Evolutionary conservation across 805 yeast genomes (phyloP).

Genomic region (Spathaspora passalidarum): DNA sequence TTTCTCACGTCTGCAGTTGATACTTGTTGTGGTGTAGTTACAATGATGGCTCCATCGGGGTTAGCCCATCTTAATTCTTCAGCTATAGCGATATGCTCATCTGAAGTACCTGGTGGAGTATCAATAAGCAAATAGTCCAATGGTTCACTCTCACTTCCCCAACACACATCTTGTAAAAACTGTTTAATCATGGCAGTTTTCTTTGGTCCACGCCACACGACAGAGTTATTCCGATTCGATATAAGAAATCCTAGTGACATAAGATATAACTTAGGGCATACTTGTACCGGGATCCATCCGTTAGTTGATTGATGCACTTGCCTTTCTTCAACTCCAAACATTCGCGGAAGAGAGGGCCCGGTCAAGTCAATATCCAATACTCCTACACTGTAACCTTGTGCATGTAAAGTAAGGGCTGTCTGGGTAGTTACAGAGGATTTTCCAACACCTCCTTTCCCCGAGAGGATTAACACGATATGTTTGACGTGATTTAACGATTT

Average conservation of each 20-base stretch:
- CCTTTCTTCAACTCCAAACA: slow-evolving; percentile 84
- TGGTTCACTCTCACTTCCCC: slow-evolving; percentile 60
- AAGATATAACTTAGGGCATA: slow-evolving; percentile 45
- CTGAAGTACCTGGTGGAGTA: slow-evolving; percentile 99
- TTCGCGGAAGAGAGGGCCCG: slow-evolving; percentile 94
- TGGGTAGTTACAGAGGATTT: slow-evolving; percentile 96
- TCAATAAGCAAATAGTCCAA: slow-evolving; percentile 82
- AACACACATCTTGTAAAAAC: slow-evolving; percentile 82
- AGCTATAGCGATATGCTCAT: slow-evolving; percentile 95
- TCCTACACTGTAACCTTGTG: slow-evolving; percentile 79
- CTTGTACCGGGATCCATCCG: slow-evolving; percentile 90
- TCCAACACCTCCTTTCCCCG: slow-evolving; percentile 98
- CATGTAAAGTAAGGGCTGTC: slow-evolving; percentile 75
- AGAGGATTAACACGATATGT: slow-evolving; percentile 77
- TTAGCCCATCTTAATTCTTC: slow-evolving; percentile 73
- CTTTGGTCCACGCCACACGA: slow-evolving; percentile 98
- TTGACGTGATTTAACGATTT: slow-evolving; percentile 49
- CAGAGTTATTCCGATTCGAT: slow-evolving; percentile 80
- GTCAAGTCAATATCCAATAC: slow-evolving; percentile 93
- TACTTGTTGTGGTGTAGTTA: slow-evolving; percentile 93
- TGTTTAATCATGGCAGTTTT: slow-evolving; percentile 97
- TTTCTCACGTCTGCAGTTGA: slow-evolving; percentile 93
- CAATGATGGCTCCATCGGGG: slow-evolving; percentile 91
- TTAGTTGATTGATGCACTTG: slow-evolving; percentile 77
- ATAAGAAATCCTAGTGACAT: slow-evolving; percentile 89